A percentile compares a stretch with the other conserved stretches of the same genome.
Evolutionary conservation across 768 basidiomycete genomes (phyloP).

Genomic region (Boletus vinaceobasis): DNA sequence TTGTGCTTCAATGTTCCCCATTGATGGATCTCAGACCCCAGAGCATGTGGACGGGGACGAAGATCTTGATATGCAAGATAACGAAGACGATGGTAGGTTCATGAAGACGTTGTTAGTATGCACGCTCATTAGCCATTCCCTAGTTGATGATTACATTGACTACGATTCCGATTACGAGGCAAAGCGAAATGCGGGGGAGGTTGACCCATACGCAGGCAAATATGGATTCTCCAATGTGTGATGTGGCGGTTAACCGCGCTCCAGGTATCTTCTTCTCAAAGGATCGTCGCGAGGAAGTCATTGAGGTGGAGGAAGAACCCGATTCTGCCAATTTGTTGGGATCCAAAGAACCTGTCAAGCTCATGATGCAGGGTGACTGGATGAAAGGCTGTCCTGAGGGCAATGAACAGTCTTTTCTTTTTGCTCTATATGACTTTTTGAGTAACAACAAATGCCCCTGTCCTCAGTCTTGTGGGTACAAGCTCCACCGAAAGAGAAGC

Average conservation of each 20-base stretch:
- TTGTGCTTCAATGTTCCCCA: background rate
- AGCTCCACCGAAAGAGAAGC: constrained; percentile 56
- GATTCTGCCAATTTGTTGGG: constrained; percentile 46
- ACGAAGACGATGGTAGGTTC: constrained; percentile 49
- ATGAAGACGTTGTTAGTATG: background rate
- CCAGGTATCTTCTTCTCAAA: constrained; percentile 93
- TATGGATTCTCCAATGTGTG: background rate
- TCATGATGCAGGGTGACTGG: constrained; percentile 90
- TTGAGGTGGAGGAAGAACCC: constrained; percentile 83
- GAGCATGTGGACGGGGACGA: constrained; percentile 53
- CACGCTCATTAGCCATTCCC: constrained; percentile 11
- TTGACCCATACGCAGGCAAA: constrained; percentile 87
- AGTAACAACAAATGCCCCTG: constrained; percentile 62
- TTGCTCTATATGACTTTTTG: constrained; percentile 77
- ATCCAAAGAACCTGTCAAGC: constrained; percentile 47
- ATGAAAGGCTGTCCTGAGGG: constrained; percentile 97
- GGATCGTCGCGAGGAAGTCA: constrained; percentile 86
- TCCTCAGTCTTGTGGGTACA: constrained; percentile 70
- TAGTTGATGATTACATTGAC: constrained; percentile 63
- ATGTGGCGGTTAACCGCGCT: constrained; percentile 4
- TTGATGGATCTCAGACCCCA: constrained; percentile 46
- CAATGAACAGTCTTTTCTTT: constrained; percentile 85
- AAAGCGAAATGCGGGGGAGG: constrained; percentile 48
- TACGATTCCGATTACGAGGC: constrained; percentile 79
- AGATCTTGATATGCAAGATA: constrained; percentile 44